A percentile compares a stretch with the other conserved stretches of the same genome.
These are phyloP conservation scores for Didymella glomerata DNA, from an alignment of 2,329 filamentous ascomycete genomes.

Conservation along the genomic window DNA sequence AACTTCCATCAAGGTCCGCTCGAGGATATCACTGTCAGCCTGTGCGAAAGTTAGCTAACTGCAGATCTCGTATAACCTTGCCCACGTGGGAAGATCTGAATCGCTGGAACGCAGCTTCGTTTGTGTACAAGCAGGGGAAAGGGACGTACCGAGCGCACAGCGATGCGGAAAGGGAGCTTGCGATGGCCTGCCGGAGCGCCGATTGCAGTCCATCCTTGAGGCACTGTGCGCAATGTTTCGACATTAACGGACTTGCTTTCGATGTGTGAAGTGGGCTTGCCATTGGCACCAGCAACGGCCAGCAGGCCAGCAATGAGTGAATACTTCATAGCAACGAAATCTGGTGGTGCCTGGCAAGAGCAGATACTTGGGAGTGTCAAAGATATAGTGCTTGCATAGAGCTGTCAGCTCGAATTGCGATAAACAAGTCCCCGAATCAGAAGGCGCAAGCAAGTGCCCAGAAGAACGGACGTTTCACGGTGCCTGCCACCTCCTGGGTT, in stretches of 20 bases:
- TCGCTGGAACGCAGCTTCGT: neutral
- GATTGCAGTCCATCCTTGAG: slow-evolving; percentile 49
- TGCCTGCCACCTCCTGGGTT: neutral
- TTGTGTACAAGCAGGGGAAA: neutral
- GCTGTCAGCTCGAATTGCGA: slow-evolving; percentile 18
- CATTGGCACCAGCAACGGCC: slow-evolving; percentile 42
- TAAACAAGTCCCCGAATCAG: slow-evolving; percentile 32
- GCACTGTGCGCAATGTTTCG: slow-evolving; percentile 44
- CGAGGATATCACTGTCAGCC: slow-evolving; percentile 61
- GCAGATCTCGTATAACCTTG: slow-evolving; percentile 4
- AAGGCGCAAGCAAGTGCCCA: slow-evolving; percentile 24
- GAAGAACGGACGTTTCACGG: slow-evolving; percentile 15
- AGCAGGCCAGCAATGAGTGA: slow-evolving; percentile 45
- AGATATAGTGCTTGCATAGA: slow-evolving; percentile 16
- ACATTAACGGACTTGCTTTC: slow-evolving; percentile 38
- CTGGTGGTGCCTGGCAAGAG: slow-evolving; percentile 1
- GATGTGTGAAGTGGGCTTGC: slow-evolving; percentile 38
- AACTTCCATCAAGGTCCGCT: slow-evolving; percentile 67
- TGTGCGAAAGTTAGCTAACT: slow-evolving; percentile 46
- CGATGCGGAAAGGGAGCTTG: slow-evolving; percentile 52
- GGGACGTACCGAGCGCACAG: slow-evolving; percentile 48
- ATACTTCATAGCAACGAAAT: slow-evolving; percentile 38
- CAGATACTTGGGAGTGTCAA: neutral
- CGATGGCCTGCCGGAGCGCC: slow-evolving; percentile 42
- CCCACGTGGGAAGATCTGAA: slow-evolving; percentile 3